These are phyloP conservation scores for Gynochthodes officinalis DNA, from an alignment of 257 asterid species.

Conservation along the genomic window DNA sequence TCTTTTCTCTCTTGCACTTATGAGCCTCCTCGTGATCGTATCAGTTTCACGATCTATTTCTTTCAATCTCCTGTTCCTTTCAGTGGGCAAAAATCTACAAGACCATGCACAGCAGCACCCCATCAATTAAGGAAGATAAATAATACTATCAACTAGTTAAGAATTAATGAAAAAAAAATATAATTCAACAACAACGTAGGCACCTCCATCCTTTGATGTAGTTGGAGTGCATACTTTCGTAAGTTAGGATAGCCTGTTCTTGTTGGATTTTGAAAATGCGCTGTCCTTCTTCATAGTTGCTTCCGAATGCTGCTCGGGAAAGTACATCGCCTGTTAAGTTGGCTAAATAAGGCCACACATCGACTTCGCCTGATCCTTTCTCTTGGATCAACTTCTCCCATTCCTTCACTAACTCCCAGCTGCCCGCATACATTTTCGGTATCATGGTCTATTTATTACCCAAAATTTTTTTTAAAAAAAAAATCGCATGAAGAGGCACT, in stretches of 20 bases:
- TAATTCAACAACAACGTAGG: too few relatives aligned
- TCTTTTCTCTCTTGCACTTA: conserved; percentile 17
- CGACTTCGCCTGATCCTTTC: conserved; percentile 27
- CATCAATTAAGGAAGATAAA: too few relatives aligned
- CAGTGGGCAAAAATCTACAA: conserved; percentile 31
- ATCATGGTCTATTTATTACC: conserved; percentile 47
- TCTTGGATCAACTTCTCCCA: conserved; percentile 31
- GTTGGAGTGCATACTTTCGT: conserved; percentile 30
- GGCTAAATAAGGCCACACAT: conserved; percentile 41
- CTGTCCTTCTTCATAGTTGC: conserved; percentile 31
- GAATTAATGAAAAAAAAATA: too few relatives aligned
- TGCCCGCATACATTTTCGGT: conserved; percentile 35
- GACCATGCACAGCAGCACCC: too few relatives aligned
- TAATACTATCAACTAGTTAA: too few relatives aligned
- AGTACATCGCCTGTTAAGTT: conserved; percentile 37
- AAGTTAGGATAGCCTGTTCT: conserved; percentile 46
- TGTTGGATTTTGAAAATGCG: conserved; percentile 38
- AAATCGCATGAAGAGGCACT: too few relatives aligned
- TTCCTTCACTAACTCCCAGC: conserved; percentile 33
- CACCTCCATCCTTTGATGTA: conserved; percentile 59
- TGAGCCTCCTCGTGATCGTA: conserved; percentile 15
- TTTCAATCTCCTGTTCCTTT: conserved; percentile 39
- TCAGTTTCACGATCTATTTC: conserved; percentile 24
- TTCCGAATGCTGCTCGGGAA: conserved; percentile 46
- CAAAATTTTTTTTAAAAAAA: too few relatives aligned